These are phyloP conservation scores for Scheffersomyces stipitis DNA, from an alignment of 805 yeast genomes.

Conservation along the genomic window DNA sequence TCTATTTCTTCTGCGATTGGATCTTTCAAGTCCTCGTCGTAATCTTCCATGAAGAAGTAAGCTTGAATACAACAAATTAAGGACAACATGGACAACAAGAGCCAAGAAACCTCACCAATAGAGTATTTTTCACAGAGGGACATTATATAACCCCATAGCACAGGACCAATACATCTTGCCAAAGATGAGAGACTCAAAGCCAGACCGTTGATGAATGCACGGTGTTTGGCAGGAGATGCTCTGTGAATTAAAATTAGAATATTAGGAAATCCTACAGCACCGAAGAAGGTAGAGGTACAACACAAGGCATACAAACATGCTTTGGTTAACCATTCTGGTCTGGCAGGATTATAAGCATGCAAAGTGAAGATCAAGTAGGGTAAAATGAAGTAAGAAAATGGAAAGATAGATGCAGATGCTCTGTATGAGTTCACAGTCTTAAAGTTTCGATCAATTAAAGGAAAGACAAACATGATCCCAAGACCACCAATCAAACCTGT, in stretches of 20 bases:
- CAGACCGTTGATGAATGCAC: conserved; percentile 61
- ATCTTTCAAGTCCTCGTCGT: conserved; percentile 22
- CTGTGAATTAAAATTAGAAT: conserved; percentile 54
- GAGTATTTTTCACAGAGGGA: conserved; percentile 24
- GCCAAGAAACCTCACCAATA: conserved; percentile 33
- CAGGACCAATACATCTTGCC: conserved; percentile 59
- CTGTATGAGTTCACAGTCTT: conserved; percentile 48
- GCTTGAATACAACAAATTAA: conserved; percentile 18
- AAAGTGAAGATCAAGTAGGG: conserved; percentile 51
- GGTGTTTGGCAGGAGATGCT: conserved; percentile 50
- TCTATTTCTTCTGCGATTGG: too few species aligned
- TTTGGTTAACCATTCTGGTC: conserved; percentile 19
- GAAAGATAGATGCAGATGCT: conserved; percentile 38
- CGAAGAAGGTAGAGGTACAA: conserved; percentile 33
- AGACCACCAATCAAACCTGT: conserved; percentile 56
- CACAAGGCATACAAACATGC: conserved; percentile 25
- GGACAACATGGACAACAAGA: conserved; percentile 23
- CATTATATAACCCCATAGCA: conserved; percentile 51
- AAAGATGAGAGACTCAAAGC: conserved; percentile 52
- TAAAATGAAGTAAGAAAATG: conserved; percentile 43
- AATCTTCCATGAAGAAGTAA: conserved; percentile 21
- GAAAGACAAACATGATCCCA: conserved; percentile 50
- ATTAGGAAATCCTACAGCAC: conserved; percentile 53
- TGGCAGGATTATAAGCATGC: conserved; percentile 28
- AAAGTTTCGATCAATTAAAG: conserved; percentile 48